These are phyloP conservation scores for Poterioochromonas sp. DNA, from an alignment of 352 stramenopile genomes.

Conservation along the genomic window DNA sequence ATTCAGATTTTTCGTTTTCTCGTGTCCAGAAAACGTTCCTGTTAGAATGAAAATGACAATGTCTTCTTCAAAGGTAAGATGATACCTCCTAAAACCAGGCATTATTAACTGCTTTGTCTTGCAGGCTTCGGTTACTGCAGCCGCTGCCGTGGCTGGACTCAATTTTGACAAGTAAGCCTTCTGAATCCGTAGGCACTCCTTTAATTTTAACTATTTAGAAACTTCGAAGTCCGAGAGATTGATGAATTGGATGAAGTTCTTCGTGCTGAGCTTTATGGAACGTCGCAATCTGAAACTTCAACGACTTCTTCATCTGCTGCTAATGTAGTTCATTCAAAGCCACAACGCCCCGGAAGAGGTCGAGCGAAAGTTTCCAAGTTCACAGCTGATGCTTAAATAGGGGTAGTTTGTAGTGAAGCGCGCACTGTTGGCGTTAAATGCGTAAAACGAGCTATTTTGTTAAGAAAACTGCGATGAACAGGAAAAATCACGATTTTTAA, in stretches of 20 bases:
- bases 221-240: not conserved
- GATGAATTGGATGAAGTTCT: not conserved
- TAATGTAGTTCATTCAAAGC: not conserved
- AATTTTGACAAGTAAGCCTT: constrained; percentile 19
- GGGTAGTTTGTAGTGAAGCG: too few species aligned
- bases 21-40: constrained; percentile 68
- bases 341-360: not conserved
- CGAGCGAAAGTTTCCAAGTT: constrained; percentile 1
- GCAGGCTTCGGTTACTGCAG: constrained; percentile 4
- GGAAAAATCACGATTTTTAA: too few species aligned
- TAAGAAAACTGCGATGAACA: too few species aligned
- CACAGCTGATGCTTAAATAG: not conserved
- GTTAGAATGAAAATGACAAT: constrained; percentile 79
- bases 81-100: constrained; percentile 40
- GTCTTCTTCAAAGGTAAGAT: constrained; percentile 71
- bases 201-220: constrained; percentile 2
- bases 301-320: not conserved
- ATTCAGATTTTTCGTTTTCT: constrained; percentile 68
- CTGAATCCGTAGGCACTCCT: not conserved
- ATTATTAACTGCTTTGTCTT: too few species aligned
- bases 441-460: too few species aligned
- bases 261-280: not conserved
- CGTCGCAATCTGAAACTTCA: not conserved
- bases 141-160: not conserved
- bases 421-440: too few species aligned